phyloP scores from a whole-genome alignment of 768 basidiomycete species.

The Hypholoma sublateritium region DNA sequence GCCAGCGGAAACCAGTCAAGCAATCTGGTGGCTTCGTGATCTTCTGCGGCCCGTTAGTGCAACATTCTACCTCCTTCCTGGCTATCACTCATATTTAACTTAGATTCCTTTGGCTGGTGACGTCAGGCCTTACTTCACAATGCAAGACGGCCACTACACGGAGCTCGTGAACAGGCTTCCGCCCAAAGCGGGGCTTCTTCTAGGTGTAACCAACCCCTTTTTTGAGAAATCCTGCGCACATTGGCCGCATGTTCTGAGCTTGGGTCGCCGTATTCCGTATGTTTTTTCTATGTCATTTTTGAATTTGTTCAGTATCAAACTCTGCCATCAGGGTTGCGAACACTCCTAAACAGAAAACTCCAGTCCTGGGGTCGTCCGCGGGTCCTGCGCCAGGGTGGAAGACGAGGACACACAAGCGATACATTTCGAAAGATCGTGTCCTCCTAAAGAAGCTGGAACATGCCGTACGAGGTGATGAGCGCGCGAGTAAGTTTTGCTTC shows the following conservation, averaged over 20 bases:
- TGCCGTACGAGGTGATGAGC: slow-evolving; percentile 49
- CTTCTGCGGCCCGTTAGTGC: slow-evolving; percentile 72
- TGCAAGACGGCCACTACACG: slow-evolving; percentile 86
- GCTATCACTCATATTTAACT: background rate
- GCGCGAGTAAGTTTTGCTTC: slow-evolving; percentile 45
- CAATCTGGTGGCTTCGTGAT: slow-evolving; percentile 91
- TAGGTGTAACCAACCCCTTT: slow-evolving; percentile 90
- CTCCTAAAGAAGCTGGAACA: slow-evolving; percentile 74
- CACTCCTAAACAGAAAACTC: slow-evolving; percentile 22
- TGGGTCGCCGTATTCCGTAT: slow-evolving; percentile 53
- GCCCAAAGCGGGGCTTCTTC: slow-evolving; percentile 72
- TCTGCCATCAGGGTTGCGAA: background rate
- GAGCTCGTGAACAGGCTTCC: slow-evolving; percentile 77
- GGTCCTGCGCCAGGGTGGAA: slow-evolving; percentile 75
- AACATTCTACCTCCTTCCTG: background rate
- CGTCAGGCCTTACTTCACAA: slow-evolving; percentile 92
- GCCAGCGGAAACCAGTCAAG: slow-evolving; percentile 81
- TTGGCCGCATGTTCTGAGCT: slow-evolving; percentile 82
- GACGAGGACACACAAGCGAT: slow-evolving; percentile 75
- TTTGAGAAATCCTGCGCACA: slow-evolving; percentile 77
- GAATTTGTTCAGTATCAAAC: background rate
- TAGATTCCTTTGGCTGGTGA: slow-evolving; percentile 85
- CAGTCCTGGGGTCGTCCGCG: slow-evolving; percentile 29
- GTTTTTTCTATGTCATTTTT: slow-evolving; percentile 13
- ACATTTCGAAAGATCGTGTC: slow-evolving; percentile 80